phyloP scores from a whole-genome alignment of 148 eudicot species.

The Vaccinium vitisidaea region DNA sequence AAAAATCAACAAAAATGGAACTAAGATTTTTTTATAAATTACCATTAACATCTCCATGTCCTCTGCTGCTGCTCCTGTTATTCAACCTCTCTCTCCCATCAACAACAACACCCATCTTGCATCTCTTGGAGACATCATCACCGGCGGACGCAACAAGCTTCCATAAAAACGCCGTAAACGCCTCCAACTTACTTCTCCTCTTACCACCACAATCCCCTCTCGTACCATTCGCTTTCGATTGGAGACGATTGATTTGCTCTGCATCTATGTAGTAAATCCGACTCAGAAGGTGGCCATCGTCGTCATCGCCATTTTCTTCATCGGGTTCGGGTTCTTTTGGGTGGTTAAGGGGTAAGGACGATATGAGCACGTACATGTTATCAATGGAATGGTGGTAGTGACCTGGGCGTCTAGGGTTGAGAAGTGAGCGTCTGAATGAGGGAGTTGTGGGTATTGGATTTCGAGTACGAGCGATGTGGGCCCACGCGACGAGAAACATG shows the following conservation, averaged over 20 bases:
- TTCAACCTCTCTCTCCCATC: background rate
- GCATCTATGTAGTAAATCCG: slow-evolving; percentile 8
- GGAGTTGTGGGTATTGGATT: background rate
- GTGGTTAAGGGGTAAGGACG: background rate
- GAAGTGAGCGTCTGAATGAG: background rate
- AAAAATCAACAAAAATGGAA: background rate
- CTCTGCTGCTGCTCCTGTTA: background rate
- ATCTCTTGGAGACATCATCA: background rate
- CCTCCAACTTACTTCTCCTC: background rate
- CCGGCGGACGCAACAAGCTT: background rate
- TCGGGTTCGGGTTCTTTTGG: no score
- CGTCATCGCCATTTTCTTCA: background rate
- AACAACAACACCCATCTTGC: slow-evolving; percentile 14
- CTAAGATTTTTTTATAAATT: background rate
- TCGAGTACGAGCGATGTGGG: background rate
- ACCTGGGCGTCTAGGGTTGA: background rate
- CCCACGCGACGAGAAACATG: slow-evolving; percentile 16
- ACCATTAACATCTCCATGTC: background rate
- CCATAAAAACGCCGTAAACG: slow-evolving; percentile 12
- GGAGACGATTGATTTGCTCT: background rate
- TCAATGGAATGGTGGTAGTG: background rate
- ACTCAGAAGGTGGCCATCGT: background rate
- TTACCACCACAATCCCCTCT: background rate
- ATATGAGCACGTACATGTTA: background rate
- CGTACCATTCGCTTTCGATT: background rate